These are phyloP conservation scores for Saprolegnia diclina DNA, from an alignment of 352 stramenopile species.

Conservation along the genomic window DNA sequence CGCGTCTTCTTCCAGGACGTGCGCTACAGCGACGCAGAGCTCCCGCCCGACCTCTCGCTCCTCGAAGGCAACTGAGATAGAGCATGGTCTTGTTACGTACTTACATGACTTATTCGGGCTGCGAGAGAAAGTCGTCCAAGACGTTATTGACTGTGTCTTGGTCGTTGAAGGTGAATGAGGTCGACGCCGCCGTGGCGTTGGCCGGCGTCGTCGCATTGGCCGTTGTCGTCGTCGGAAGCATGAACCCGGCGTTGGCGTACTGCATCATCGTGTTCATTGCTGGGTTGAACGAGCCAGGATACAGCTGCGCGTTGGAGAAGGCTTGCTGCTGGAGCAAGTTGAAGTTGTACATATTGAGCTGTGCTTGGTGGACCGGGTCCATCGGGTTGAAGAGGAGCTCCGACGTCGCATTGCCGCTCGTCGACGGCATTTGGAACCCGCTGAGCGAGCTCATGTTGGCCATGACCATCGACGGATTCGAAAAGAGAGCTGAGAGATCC, in stretches of 20 bases:
- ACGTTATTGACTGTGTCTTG: slow-evolving; percentile 20
- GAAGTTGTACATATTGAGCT: background rate
- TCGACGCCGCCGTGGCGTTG: slow-evolving; percentile 7
- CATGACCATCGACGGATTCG: background rate
- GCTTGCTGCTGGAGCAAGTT: background rate
- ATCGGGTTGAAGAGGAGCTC: background rate
- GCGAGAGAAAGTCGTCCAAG: slow-evolving; percentile 25
- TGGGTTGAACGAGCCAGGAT: background rate
- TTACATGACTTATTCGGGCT: background rate
- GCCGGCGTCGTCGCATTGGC: background rate
- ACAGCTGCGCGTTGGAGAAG: background rate
- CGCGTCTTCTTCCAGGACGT: slow-evolving; percentile 80
- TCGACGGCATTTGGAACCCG: background rate
- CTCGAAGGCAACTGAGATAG: slow-evolving; percentile 11
- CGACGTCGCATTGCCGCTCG: background rate
- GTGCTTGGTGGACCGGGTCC: background rate
- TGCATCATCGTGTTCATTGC: background rate
- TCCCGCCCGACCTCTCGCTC: slow-evolving; percentile 65
- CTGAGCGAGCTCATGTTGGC: background rate
- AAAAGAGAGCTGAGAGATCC: background rate
- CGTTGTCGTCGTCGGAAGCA: background rate
- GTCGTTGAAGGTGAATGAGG: background rate
- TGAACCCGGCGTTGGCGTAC: background rate
- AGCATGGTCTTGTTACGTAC: background rate
- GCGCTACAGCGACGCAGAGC: slow-evolving; percentile 55